Base-by-base conservation (phyloP, 257 asterid species). In the Primulina tabacum region DNA sequence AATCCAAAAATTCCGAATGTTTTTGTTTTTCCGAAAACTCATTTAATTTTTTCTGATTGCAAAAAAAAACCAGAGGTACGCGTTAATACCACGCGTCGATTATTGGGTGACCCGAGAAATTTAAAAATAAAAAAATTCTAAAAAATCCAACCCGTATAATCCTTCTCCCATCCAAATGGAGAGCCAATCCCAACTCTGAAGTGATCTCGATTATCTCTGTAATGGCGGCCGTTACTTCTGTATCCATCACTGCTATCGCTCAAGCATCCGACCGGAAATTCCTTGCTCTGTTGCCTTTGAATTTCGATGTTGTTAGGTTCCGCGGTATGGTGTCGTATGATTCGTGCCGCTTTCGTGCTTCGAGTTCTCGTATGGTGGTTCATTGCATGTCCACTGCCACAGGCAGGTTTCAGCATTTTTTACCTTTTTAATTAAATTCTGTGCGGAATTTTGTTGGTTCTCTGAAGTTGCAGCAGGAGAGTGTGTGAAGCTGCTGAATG, bases 141-240 rank as follows among this genome's bases (percentile, higher is more conserved):
- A 16, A 50, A 16, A 14, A 50, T 50, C 57, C 57, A 7, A 14
- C 57, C 21, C 8, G 21, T 8, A 50, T 16, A 50, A 47, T 16
- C 21, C 57, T 50, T 0, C 20, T 38, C 9, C 14, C 2, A 9
- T 38, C 47, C 53, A 43, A 43, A 43, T 43, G 53, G n/a, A 43
- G 21, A 50, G 14, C 7, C 20, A 17, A 50, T 16, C 57, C 20
- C 21, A 20, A 50, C 57, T 50, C 21, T 50, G 57, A 50, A 40
- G 30, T 28, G 30, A 28, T 28, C 17, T 35, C 40, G 10, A 35
- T 35, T 8, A 6, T 35, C 55, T 43, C n/a, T 50, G 17, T 5
- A 72, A 87, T 85, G 94, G 86, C 94, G 79, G 81, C 89, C 47
- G 67, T 85, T 64, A 75, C 85, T 73, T 80, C 90, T 18, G 68